Base-by-base conservation (phyloP, 768 basidiomycete species). In the Paxillus rubicundulus region DNA sequence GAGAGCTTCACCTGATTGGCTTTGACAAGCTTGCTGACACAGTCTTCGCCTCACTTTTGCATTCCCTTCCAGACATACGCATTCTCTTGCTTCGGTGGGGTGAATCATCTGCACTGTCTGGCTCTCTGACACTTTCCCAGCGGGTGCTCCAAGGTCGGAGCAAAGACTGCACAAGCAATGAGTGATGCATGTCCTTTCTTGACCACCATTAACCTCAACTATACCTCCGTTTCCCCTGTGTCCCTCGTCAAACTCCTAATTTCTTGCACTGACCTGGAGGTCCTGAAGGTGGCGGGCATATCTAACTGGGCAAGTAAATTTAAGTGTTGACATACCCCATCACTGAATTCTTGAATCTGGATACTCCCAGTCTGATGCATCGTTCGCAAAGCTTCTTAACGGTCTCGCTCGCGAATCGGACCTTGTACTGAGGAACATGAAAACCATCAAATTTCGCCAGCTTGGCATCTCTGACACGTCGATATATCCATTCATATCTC, bases 251-350 rank as follows among this genome's bases (percentile, higher is more conserved):
- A 74, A 9, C 63, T 84, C 0, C 60, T 67, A 4, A 66, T 61
- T 4, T 70, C 65, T 43, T 75, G 77, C 52, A 57, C 60, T 18
- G 58, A 71, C 9, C 55, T 88, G 16, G 73, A 82, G 58, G 77
- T 81, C 1, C 62, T 88, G 38, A 88, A 88, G 61, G 65, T 84
- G 5, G 83, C 86, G 4, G 83, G 82, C 5, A 76, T 87, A 49
- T 65, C 72, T 12, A 84, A 76, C 59, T 84, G 85, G 81, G 87
- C 79, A 49, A 61, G 77, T 68, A 40, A 10, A 43, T 41, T 8
- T 2, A 21, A 30, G 14, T 24, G 14, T 18, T 24, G 2, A 28
- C 28, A 3, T 12, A 21, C 47, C 13, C 4, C 17, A 21, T 34
- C 12, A 7, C 20, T n/a, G n/a, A 45, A 33, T 4, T 32, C 2